These are phyloP conservation scores for Pyrenochaeta sp. DNA, from an alignment of 2,329 filamentous ascomycete species.

Conservation along the genomic window DNA sequence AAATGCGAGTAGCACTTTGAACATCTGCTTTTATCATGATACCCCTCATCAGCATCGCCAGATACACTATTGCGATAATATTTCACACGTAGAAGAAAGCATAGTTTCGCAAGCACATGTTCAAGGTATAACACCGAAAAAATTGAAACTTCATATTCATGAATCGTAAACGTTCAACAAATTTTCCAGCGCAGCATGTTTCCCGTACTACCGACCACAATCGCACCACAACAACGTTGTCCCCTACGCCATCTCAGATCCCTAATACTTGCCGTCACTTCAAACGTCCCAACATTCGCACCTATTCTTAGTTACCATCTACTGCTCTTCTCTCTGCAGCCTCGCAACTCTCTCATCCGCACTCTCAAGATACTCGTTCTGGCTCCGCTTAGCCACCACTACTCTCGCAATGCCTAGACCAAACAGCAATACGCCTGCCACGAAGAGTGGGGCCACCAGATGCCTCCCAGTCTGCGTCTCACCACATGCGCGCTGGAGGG, in stretches of 20 bases:
- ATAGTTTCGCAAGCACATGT: too few relatives aligned
- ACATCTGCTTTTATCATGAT: too few relatives aligned
- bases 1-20: too few relatives aligned
- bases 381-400: not conserved
- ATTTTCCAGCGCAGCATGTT: not conserved
- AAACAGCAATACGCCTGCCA: constrained; percentile 5
- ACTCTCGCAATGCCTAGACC: not conserved
- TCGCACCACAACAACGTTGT: not conserved
- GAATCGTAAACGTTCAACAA: not conserved
- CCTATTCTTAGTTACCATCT: not conserved
- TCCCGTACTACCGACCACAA: not conserved
- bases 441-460: constrained; percentile 4
- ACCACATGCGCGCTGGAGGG: not conserved
- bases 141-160: too few relatives aligned
- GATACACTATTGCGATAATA: too few relatives aligned
- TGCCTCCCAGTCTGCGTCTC: constrained; percentile 1
- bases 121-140: too few relatives aligned
- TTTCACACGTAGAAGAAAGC: too few relatives aligned
- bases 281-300: not conserved
- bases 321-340: constrained; percentile 4
- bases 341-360: constrained; percentile 14
- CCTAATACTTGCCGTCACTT: not conserved
- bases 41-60: too few relatives aligned
- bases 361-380: constrained; percentile 1
- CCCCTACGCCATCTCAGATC: not conserved